Evolutionary conservation across 1,284 basidiomycete species (phyloP).

Genomic region (Porodaedalea pini): DNA sequence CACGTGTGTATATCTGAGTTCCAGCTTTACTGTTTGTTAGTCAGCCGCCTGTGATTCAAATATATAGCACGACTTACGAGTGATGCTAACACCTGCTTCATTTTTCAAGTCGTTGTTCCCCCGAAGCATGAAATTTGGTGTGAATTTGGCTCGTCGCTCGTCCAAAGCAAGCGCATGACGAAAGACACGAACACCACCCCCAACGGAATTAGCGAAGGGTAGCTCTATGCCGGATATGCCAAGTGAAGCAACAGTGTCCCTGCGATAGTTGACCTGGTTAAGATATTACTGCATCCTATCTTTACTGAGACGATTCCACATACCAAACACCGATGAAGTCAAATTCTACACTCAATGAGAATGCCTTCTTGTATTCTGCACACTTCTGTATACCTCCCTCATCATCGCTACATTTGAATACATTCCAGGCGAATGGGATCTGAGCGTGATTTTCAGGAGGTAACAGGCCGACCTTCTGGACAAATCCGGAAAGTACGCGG

Average conservation of each 20-base stretch:
- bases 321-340: conserved; percentile 55
- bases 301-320: background rate
- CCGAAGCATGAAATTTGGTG: conserved; percentile 8
- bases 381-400: conserved; percentile 31
- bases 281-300: background rate
- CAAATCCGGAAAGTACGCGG: conserved; percentile 31
- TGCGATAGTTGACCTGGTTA: background rate
- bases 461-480: conserved; percentile 42
- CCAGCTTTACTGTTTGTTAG: too few species aligned
- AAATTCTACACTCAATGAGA: conserved; percentile 44
- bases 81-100: conserved; percentile 1
- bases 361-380: conserved; percentile 32
- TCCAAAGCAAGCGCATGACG: conserved; percentile 41
- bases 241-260: conserved; percentile 36
- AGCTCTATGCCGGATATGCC: conserved; percentile 34
- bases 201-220: conserved; percentile 34
- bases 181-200: conserved; percentile 32
- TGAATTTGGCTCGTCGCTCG: conserved; percentile 31
- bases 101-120: background rate
- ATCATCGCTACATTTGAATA: conserved; percentile 33
- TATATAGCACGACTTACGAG: background rate
- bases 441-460: conserved; percentile 49
- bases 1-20: too few species aligned
- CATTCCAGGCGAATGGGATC: conserved; percentile 42
- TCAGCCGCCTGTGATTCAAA: background rate